Conservation (phyloP, 1,284 basidiomycete genomes). For the Pisolithus thermaeus region DNA sequence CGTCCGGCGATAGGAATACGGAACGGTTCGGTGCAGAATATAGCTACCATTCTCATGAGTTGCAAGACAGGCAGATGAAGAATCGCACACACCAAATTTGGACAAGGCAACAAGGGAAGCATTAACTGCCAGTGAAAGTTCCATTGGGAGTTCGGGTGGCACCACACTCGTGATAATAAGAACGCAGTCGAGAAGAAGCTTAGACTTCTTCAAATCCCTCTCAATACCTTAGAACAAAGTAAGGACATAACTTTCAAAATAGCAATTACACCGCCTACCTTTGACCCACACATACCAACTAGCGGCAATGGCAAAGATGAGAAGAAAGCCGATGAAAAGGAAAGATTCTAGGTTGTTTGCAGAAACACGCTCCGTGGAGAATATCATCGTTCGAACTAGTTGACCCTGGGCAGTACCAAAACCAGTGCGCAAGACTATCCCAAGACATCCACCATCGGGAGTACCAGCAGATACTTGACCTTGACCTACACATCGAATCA, state of each 20-base stretch:
- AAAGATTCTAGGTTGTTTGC: conserved; percentile 93
- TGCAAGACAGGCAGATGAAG: not conserved
- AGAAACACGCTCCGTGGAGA: conserved; percentile 90
- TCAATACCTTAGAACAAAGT: conserved; percentile 59
- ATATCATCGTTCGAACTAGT: conserved; percentile 95
- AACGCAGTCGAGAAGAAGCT: conserved; percentile 88
- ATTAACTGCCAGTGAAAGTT: conserved; percentile 91
- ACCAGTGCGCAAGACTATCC: conserved; percentile 89
- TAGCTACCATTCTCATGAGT: conserved; percentile 48
- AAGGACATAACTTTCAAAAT: not conserved
- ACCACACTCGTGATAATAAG: conserved; percentile 95
- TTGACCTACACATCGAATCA: conserved; percentile 24
- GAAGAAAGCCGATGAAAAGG: conserved; percentile 92
- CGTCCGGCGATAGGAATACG: conserved; percentile 90
- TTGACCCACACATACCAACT: conserved; percentile 96
- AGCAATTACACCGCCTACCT: conserved; percentile 40
- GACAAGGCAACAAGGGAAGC: conserved; percentile 89
- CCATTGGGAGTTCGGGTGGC: conserved; percentile 95
- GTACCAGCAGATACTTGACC: conserved; percentile 50
- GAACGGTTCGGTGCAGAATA: conserved; percentile 97
- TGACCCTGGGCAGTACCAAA: conserved; percentile 96
- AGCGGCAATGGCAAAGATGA: conserved; percentile 94
- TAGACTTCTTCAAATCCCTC: conserved; percentile 86
- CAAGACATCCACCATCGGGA: conserved; percentile 86
- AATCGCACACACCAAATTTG: conserved; percentile 66